Evolutionary conservation across 768 basidiomycete genomes (phyloP), one percentile per base, ranked within the genome.

Genomic region (Astraeus odoratus): DNA sequence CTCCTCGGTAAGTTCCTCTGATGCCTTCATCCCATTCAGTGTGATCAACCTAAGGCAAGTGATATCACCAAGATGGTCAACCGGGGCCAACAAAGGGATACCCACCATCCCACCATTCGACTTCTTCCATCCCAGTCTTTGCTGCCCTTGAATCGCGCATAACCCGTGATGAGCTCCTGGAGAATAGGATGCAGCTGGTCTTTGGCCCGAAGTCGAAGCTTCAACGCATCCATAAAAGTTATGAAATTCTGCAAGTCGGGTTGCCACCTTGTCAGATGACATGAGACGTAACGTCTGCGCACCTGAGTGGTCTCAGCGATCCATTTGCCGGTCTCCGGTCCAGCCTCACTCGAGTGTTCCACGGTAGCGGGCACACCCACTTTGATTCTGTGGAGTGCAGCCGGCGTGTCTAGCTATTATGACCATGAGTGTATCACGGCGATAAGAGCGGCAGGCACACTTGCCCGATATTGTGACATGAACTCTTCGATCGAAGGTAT

Each of bases 291-390:
- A 13, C 35, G 15, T 35, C 36, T 12, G 55, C 64, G 37, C 27
- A 89, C 94, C 76, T 95, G 90, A 0, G 95, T 98, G 5, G 95
- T 97, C 65, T 97, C 91, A 8, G 95, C 95, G 20, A 99, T 91
- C 87, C 89, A 93, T 65, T 97, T 96, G 27, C 88, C 87, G 0
- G 89, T 90, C 65, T 97, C 94, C 9, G 86, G 86, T 1, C 89
- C 91, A 7, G 86, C 86, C 62, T 93, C 92, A 36, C 86, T 86
- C 10, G 89, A 88, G 63, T 98, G 95, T 61, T 98, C 94, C 3
- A 96, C 87, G 0, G 94, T 98, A 0, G 95, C 95, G 4, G 95
- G 95, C 0, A 98, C 93, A 8, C 94, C 94, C 1, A 97, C 87
- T 58, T 83, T 77, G 26, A 97, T 70, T 31, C 94, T 74, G 63